Conservation (phyloP, 2,329 filamentous ascomycete genomes). For the Fusarium guadeloupense region DNA sequence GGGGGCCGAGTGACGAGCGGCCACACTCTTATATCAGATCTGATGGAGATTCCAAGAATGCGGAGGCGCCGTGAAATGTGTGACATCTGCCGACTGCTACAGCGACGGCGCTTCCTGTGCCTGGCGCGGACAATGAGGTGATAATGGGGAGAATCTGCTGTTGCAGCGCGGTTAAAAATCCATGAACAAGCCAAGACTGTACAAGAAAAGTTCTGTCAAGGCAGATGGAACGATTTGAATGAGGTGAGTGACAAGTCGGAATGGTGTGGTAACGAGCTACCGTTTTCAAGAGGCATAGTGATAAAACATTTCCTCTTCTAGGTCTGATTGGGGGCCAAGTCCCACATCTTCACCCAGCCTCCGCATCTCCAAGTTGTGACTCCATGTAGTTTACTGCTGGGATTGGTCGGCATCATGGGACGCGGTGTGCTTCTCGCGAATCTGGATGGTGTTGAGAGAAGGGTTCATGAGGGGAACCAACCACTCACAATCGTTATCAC, state of each 20-base stretch:
- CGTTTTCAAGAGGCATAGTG: neutral
- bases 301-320: neutral
- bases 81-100: slow-evolving; percentile 20
- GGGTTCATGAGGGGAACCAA: slow-evolving; percentile 5
- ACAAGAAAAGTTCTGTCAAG: neutral
- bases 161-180: slow-evolving; percentile 22
- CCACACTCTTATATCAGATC: slow-evolving; percentile 25
- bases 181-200: neutral
- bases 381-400: neutral
- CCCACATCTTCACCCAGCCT: slow-evolving; percentile 15
- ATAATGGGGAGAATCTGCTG: slow-evolving; percentile 3
- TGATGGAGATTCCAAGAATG: neutral
- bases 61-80: slow-evolving; percentile 3
- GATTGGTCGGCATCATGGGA: slow-evolving; percentile 9
- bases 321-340: slow-evolving; percentile 6
- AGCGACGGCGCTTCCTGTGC: slow-evolving; percentile 13
- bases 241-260: slow-evolving; percentile 32
- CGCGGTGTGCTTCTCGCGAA: slow-evolving; percentile 11
- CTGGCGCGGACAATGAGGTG: slow-evolving; percentile 9
- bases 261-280: slow-evolving; percentile 24
- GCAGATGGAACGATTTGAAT: neutral
- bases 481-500: slow-evolving; percentile 19
- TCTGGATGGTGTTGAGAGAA: neutral
- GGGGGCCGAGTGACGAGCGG: slow-evolving; percentile 20
- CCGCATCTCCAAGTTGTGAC: neutral